A percentile compares a stretch with the other conserved stretches of the same genome.
Conservation (phyloP, 352 stramenopile genomes). For the Globisporangium barbulae region DNA sequence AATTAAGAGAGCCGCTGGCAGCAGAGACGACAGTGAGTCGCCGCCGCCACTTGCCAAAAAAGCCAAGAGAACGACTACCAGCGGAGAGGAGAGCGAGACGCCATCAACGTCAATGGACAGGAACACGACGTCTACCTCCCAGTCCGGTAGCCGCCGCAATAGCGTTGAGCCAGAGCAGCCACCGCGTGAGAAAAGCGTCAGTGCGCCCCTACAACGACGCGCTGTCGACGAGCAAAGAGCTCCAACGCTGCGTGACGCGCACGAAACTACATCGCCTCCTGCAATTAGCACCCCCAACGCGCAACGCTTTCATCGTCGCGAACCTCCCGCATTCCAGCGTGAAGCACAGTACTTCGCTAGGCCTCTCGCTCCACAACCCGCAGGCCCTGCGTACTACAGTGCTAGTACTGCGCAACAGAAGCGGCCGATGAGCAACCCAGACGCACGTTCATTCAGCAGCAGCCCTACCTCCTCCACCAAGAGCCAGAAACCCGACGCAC, state of each 20-base stretch:
- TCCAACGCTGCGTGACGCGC: too few species aligned
- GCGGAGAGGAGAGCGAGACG: neutral
- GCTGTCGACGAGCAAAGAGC: too few species aligned
- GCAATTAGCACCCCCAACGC: neutral
- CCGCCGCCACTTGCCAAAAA: neutral
- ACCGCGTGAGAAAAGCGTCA: neutral
- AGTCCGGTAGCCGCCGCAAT: neutral
- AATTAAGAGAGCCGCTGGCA: neutral
- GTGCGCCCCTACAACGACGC: too few species aligned
- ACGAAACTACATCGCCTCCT: too few species aligned
- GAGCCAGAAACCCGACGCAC: conserved; percentile 1
- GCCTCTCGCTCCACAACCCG: neutral
- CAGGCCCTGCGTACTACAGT: neutral
- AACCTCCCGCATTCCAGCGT: neutral
- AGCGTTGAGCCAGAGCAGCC: neutral
- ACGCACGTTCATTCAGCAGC: neutral
- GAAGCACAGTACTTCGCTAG: neutral
- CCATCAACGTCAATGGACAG: neutral
- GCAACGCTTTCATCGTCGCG: neutral
- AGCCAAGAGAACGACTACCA: neutral
- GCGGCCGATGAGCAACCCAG: neutral
- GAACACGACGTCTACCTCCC: neutral
- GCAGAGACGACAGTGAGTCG: neutral
- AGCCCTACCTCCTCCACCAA: neutral
- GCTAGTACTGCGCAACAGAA: neutral